phyloP scores from a whole-genome alignment of 1,284 basidiomycete genomes.

The Heliocybe sulcata region DNA sequence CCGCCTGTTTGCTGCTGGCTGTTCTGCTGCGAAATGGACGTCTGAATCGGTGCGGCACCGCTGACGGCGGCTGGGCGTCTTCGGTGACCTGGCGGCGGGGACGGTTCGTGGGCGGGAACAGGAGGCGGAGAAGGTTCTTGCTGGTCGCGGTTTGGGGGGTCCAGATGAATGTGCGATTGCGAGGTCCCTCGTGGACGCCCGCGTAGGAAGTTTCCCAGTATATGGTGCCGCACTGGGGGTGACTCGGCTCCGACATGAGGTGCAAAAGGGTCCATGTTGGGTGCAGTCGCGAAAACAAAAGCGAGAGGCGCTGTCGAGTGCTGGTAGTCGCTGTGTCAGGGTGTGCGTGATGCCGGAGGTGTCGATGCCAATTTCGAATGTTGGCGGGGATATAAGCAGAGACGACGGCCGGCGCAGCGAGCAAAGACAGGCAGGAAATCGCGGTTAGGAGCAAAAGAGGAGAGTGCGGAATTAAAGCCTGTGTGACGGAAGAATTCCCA shows the following conservation, averaged over 20 bases:
- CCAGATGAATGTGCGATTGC: neutral
- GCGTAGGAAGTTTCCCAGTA: neutral
- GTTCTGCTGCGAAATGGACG: constrained; percentile 1
- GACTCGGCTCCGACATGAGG: neutral
- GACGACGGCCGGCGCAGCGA: neutral
- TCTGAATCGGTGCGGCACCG: neutral
- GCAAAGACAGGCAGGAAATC: neutral
- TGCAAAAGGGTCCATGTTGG: neutral
- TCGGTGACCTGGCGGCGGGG: neutral
- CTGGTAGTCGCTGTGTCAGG: neutral
- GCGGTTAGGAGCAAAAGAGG: neutral
- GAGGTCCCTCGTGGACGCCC: neutral
- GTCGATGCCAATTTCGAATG: neutral
- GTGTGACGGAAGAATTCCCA: neutral
- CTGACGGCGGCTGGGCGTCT: neutral
- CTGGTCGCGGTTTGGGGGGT: constrained; percentile 1
- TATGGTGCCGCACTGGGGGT: constrained; percentile 1
- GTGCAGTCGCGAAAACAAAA: neutral
- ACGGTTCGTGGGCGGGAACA: neutral
- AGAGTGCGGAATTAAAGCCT: neutral
- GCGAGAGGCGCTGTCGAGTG: neutral
- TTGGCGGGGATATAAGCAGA: neutral
- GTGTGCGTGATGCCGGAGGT: neutral
- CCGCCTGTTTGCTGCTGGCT: neutral
- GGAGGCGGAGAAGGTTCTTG: neutral